Percentiles rank a stretch among this genome's conserved stretches.
These are phyloP conservation scores for Rhododendron griersonianum DNA, from an alignment of 148 eudicot genomes.

Conservation along the genomic window DNA sequence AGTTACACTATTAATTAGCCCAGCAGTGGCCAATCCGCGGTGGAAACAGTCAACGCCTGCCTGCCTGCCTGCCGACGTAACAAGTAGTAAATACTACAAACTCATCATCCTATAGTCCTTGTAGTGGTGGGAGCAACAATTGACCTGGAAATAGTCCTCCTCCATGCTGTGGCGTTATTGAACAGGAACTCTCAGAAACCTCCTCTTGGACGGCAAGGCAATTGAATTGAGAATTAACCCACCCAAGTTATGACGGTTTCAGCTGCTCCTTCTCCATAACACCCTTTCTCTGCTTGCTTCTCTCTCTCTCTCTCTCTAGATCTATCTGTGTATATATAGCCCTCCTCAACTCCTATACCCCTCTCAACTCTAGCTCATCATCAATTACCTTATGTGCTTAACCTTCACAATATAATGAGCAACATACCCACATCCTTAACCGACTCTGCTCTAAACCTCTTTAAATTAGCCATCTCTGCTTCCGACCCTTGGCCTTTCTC, in stretches of 20 bases:
- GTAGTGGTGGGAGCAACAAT: not conserved
- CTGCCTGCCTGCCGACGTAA: not conserved
- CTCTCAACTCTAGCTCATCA: conserved; percentile 12
- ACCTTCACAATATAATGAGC: conserved; percentile 45
- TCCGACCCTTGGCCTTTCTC: conserved; percentile 73
- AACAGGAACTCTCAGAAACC: not conserved
- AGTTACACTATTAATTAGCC: not conserved
- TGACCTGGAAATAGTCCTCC: conserved; percentile 8
- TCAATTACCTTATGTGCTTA: not conserved
- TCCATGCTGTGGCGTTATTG: not conserved
- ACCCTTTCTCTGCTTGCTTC: not conserved
- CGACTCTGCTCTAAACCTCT: conserved; percentile 60
- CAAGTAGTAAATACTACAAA: not conserved
- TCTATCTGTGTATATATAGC: not conserved
- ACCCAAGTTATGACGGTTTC: conserved; percentile 7
- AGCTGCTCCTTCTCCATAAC: not conserved
- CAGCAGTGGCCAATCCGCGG: not conserved
- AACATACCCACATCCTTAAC: conserved; percentile 77
- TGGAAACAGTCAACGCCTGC: not conserved
- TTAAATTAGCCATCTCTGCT: conserved; percentile 59
- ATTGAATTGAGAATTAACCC: not conserved
- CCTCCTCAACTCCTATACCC: not conserved
- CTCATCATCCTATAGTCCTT: not conserved
- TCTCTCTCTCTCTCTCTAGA: not conserved
- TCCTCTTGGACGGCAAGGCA: not conserved